Base-by-base conservation (phyloP, 225 moss, liverwort and hornwort species). In the Marchantia polymorpha region DNA sequence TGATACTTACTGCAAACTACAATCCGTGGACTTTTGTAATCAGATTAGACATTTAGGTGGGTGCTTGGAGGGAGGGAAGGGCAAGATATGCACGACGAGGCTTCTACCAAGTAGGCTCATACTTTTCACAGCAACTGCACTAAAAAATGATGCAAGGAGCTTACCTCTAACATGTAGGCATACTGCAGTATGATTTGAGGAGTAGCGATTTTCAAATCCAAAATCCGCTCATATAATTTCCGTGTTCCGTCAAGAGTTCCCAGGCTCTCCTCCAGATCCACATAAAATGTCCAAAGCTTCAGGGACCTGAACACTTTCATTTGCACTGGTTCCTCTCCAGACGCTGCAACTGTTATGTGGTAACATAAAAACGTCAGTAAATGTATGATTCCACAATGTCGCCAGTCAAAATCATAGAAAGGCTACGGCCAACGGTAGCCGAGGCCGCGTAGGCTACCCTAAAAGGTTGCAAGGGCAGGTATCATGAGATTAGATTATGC, bases 211-310 rank as follows among this genome's bases (percentile, higher is more conserved):
- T 91, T 93, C 51, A 99, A 85, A 84, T 95, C 97, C 74, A 99
- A 87, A 64, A 99, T 93, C 39, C 92, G 92, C 87, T 99, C 95
- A 63, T 99, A 95, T 19, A 94, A 84, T 81, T 86, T 90, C 70
- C 95, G 90, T 5, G 95, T 87, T 74, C 82, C 91, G 27, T 95
- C 92, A 65, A 99, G 84, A 19, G 91, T 90, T 75, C 97, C 93
- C 81, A 95, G 81, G 78, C 95, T 90, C 89, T 95, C 95, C 77
- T 95, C 93, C 86, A 99, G 84, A 85, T 99, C 94, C 11, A 97
- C 97, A 79, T 92, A 97, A 80, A 94, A 94, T 61, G 93, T 91
- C 97, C 97, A 97, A 54, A 97, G 81, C 85, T 93, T 97, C 82
- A 97, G 74, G 3, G 94, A 97, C 71, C 88, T 97, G 78, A 81